Percentiles rank a stretch among this genome's conserved stretches.
These are phyloP conservation scores for Mycena chlorophos DNA, from an alignment of 768 basidiomycete genomes.

Conservation along the genomic window DNA sequence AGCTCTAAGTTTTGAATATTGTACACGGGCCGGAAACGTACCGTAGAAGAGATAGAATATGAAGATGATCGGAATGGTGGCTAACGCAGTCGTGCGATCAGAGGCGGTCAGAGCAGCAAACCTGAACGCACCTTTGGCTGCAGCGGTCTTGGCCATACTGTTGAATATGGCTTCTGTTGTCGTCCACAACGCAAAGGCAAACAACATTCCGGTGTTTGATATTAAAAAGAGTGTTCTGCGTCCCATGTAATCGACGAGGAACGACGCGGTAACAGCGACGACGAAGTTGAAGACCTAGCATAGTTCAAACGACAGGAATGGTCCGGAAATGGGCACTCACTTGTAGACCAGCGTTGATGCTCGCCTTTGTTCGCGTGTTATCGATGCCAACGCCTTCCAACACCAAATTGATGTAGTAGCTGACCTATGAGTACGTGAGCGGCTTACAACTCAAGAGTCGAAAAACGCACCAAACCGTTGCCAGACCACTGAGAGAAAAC, in stretches of 20 bases:
- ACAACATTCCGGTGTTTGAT: conserved; percentile 51
- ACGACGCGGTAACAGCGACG: conserved; percentile 57
- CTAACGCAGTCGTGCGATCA: conserved; percentile 27
- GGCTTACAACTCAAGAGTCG: neutral
- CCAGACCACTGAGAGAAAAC: conserved; percentile 79
- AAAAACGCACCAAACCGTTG: conserved; percentile 59
- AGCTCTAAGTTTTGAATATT: neutral
- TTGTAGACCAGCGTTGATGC: conserved; percentile 65
- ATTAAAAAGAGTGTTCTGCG: conserved; percentile 67
- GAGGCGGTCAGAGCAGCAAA: conserved; percentile 11
- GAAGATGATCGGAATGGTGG: conserved; percentile 69
- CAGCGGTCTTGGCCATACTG: conserved; percentile 37
- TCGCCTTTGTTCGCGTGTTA: conserved; percentile 50
- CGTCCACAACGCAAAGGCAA: conserved; percentile 63
- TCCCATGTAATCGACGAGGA: conserved; percentile 67
- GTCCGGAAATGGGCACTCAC: conserved; percentile 27
- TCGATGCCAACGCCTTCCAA: conserved; percentile 65
- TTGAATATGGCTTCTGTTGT: conserved; percentile 47
- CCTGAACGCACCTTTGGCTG: conserved; percentile 49
- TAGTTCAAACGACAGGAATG: neutral
- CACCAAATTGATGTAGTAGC: conserved; percentile 70
- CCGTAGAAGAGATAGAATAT: conserved; percentile 52
- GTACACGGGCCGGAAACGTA: neutral
- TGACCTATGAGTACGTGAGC: conserved; percentile 5
- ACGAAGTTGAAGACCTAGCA: conserved; percentile 61